phyloP scores from a whole-genome alignment of 1,284 basidiomycete species.

The Mycosarcoma mackinlayi region DNA sequence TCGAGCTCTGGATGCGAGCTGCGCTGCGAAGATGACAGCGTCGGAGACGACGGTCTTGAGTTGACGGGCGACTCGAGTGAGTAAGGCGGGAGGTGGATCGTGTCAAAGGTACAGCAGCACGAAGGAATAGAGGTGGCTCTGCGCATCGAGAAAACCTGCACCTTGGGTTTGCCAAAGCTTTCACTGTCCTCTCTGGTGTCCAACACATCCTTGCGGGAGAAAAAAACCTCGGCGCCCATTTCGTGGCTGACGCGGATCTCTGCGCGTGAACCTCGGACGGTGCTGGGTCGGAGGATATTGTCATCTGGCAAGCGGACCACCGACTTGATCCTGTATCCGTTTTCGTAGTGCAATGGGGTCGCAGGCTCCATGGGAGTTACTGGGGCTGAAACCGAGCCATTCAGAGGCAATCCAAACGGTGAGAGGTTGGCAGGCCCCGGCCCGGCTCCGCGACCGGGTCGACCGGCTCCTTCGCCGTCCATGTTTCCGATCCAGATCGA shows the following conservation, averaged over 20 bases:
- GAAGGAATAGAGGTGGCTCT: conserved; percentile 58
- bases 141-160: conserved; percentile 67
- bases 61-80: conserved; percentile 58
- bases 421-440: conserved; percentile 41
- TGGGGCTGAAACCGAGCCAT: conserved; percentile 44
- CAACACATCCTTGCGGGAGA: conserved; percentile 61
- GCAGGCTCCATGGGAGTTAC: conserved; percentile 49
- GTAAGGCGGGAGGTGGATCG: conserved; percentile 66
- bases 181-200: conserved; percentile 59
- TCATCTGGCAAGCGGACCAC: conserved; percentile 65
- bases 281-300: conserved; percentile 60
- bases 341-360: conserved; percentile 38
- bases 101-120: conserved; percentile 64
- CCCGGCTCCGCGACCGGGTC: conserved; percentile 47
- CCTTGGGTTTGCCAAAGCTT: conserved; percentile 60
- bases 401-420: conserved; percentile 50
- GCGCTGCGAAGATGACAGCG: conserved; percentile 34
- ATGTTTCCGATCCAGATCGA: conserved; percentile 54
- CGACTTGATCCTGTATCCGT: conserved; percentile 63
- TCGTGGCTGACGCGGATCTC: conserved; percentile 66
- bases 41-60: conserved; percentile 57
- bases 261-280: conserved; percentile 61
- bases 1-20: conserved; percentile 54
- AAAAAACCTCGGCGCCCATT: conserved; percentile 64
- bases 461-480: conserved; percentile 44